Evolutionary conservation across 176 grass and related monocot species (phyloP), one percentile per base, ranked within the genome.

Genomic region (Musa troglodytarum): DNA sequence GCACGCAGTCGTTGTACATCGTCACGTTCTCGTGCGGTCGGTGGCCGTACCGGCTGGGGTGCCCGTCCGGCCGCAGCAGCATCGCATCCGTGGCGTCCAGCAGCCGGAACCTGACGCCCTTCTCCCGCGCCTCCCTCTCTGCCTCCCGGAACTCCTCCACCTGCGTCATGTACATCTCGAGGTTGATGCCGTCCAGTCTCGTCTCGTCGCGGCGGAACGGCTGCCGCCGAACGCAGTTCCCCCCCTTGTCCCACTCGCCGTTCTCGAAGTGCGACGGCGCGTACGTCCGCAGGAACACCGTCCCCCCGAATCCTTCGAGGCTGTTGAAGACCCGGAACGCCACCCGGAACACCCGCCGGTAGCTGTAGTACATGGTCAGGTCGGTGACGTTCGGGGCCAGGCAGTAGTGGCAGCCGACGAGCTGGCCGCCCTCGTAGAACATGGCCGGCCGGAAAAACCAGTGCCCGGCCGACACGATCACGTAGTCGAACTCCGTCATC

Each of bases 1-100:
- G 89, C 53, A 92, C 82, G 65, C 89, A 92, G 81, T 92, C 89
- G 24, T 88, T 92, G 71, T 79, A 70, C 62, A 86, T 17, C 0
- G 62, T 82, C 53, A 88, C 71, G 49, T 92, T 88, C 72, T 1
- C 74, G 11, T 76, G 11, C 0, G 29, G 26, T 8, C 1, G 56
- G 54, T 76, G 74, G 6, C 74, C 74, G 19, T 76, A 76, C 11
- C 56, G 14, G 16, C 74, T 76, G 9, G 74, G 74, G 56, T 76
- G 74, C 9, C 74, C 74, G 14, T 76, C 74, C 2, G 74, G 74
- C 34, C 74, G 50, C 74, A 49, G 29, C 29, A 76, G 17, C 74
- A 61, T 76, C 1, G 74, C 74, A 14, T 62, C 55, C 15, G 74
- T 76, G 9, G 74, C n/a, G 2, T 76, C 74, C 74, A 76, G 19